Conservation (phyloP, 1,284 basidiomycete genomes). For the Wallemia ichthyophaga region DNA sequence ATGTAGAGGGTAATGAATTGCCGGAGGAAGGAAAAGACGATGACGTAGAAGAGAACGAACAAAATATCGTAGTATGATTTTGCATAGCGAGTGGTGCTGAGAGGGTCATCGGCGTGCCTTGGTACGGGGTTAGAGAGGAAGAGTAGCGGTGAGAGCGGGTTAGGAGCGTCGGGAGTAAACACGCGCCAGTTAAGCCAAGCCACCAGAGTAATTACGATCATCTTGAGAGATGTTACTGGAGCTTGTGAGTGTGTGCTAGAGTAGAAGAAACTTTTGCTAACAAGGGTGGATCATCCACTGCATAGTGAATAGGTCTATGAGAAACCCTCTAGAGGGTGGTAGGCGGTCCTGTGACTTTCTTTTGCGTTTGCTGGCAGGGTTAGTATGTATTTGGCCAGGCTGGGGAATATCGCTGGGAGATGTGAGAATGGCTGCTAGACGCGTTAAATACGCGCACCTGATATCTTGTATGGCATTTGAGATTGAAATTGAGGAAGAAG, state of each 20-base stretch:
- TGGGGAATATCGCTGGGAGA: background rate
- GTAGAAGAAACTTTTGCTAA: background rate
- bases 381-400: too few relatives aligned
- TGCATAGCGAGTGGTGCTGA: slow-evolving; percentile 30
- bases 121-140: slow-evolving; percentile 34
- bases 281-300: slow-evolving; percentile 43
- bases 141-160: slow-evolving; percentile 47
- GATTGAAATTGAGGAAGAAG: background rate
- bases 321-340: slow-evolving; percentile 13
- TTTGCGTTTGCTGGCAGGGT: too few relatives aligned
- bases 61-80: slow-evolving; percentile 47
- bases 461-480: background rate
- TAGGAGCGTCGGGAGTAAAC: slow-evolving; percentile 23
- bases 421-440: background rate
- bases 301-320: slow-evolving; percentile 22
- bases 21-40: slow-evolving; percentile 73
- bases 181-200: slow-evolving; percentile 43
- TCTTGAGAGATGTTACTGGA: slow-evolving; percentile 38
- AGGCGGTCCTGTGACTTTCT: too few relatives aligned
- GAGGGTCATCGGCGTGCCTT: slow-evolving; percentile 22
- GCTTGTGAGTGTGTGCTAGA: slow-evolving; percentile 1
- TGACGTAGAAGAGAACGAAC: slow-evolving; percentile 60
- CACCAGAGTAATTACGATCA: slow-evolving; percentile 39
- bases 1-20: slow-evolving; percentile 42
- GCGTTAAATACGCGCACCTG: background rate